phyloP scores from a whole-genome alignment of 257 asterid species.

The Datura wrightii region DNA sequence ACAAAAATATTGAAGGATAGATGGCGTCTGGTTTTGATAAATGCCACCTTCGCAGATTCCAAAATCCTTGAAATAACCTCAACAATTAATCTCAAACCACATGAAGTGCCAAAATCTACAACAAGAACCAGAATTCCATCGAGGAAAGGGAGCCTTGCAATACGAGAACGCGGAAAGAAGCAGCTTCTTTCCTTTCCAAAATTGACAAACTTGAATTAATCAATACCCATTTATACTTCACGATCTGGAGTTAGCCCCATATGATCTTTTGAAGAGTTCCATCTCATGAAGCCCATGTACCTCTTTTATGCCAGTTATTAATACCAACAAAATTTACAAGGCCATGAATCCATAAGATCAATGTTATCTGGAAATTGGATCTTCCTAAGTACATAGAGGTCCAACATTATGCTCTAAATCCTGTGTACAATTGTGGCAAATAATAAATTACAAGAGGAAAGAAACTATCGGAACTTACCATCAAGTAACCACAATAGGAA shows the following conservation, averaged over 20 bases:
- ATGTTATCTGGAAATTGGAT: neutral
- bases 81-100: neutral
- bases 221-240: neutral
- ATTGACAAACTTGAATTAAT: neutral
- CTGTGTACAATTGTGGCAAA: neutral
- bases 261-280: neutral
- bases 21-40: neutral
- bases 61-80: neutral
- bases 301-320: neutral
- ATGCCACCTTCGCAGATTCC: neutral
- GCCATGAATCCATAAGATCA: neutral
- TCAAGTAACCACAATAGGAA: neutral
- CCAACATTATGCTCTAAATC: neutral
- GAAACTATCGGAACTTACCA: conserved; percentile 19
- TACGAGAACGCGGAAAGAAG: neutral
- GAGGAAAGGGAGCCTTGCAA: neutral
- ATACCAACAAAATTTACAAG: neutral
- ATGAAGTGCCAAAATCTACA: neutral
- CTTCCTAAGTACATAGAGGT: neutral
- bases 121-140: neutral
- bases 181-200: neutral
- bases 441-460: neutral
- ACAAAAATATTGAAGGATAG: neutral
- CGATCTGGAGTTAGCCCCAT: neutral
- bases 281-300: conserved; percentile 6